These are phyloP conservation scores for Pseudocercospora crystallina DNA, from an alignment of 2,329 filamentous ascomycete species.

Conservation along the genomic window DNA sequence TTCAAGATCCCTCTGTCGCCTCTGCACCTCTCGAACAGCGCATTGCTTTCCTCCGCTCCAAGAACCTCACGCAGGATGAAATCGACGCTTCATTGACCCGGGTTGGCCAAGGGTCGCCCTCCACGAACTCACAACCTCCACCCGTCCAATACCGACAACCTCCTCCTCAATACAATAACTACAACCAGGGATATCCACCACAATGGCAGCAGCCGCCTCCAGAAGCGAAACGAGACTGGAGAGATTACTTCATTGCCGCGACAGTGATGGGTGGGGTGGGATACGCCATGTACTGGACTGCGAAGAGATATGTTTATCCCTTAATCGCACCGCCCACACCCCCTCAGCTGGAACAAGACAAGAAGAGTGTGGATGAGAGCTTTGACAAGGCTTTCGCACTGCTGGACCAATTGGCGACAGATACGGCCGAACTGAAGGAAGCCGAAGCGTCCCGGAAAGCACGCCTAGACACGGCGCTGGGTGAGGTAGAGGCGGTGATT, in stretches of 20 bases:
- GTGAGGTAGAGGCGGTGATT: conserved; percentile 82
- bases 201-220: conserved; percentile 57
- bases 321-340: conserved; percentile 91
- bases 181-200: conserved; percentile 33
- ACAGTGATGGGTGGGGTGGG: conserved; percentile 87
- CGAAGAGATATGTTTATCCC: conserved; percentile 90
- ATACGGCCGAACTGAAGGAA: conserved; percentile 83
- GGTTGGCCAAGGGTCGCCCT: conserved; percentile 58
- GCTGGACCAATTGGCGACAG: conserved; percentile 86
- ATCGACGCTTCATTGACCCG: conserved; percentile 81
- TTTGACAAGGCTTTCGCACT: conserved; percentile 90
- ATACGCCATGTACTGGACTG: conserved; percentile 84
- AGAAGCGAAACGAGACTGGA: conserved; percentile 82
- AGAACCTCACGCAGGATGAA: conserved; percentile 96
- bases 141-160: conserved; percentile 37
- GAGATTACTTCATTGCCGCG: conserved; percentile 99
- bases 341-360: conserved; percentile 91
- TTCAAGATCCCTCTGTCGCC: conserved; percentile 90
- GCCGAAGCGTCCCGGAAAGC: conserved; percentile 83
- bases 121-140: conserved; percentile 48
- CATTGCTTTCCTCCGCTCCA: conserved; percentile 88
- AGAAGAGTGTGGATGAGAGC: conserved; percentile 85
- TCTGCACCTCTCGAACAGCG: conserved; percentile 89
- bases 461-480: conserved; percentile 75
- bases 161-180: conserved; percentile 36